Evolutionary conservation across 148 eudicot species (phyloP), one percentile per base, ranked within the genome.

Genomic region (Camellia japonica): DNA sequence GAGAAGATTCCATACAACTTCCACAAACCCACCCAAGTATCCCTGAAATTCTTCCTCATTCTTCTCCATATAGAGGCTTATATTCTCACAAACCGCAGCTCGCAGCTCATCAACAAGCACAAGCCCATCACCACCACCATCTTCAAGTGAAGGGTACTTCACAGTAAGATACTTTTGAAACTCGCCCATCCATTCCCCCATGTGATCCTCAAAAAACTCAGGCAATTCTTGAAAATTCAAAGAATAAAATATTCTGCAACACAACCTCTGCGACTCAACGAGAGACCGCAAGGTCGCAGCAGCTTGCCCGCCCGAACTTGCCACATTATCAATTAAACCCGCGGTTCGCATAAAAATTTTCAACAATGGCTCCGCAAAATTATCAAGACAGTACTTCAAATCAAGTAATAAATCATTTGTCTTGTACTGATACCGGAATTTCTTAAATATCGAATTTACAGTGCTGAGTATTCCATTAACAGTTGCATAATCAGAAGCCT

Each of bases 171-270:
- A 96, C 60, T 90, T 93, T n/a, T 81, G 88, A 80, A 96, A 96
- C 83, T 91, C 90, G 73, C 64, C 79, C 98, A 96, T 89, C 92
- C 95, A 96, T 66, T 89, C 92, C 69, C 87, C 90, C 97, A 94
- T 92, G 77, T 93, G 92, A 80, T 96, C 98, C 89, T 96, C 99
- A 87, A 96, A 96, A 81, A 84, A 89, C 82, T 93, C 98, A 1
- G 99, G 99, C 88, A 96, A 83, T 70, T 92, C 99, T 82, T 88
- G 91, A 79, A 89, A 93, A 86, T 96, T 96, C 61, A 96, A 83
- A 16, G 99, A 96, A 86, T 85, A 93, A 77, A 92, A 96, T 56
- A 96, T 92, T 86, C 98, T 83, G 82, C 99, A 96, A 77, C 98
- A 96, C 62, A 96, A 76, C 85, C 97, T 90, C 82, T 96, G 98